Base-by-base conservation (phyloP, 192 early-diverging fungal genomes). In the Coemansia erecta region DNA sequence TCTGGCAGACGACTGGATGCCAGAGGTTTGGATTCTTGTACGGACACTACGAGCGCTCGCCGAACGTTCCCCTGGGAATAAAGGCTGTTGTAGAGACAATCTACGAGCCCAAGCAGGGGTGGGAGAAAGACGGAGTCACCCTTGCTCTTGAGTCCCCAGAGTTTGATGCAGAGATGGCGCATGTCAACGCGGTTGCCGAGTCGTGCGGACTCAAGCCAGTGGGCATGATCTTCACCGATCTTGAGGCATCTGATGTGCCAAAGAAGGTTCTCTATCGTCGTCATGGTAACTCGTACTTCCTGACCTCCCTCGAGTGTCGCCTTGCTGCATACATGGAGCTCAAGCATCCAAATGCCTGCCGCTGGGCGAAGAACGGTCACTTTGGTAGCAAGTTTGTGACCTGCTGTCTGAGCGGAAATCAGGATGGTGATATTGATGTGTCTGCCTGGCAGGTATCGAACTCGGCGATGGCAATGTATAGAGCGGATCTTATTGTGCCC, bases 381-480 rank as follows among this genome's bases (percentile, higher is more conserved):
- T 98, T 92, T 73, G 91, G 93, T 13, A 90, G 88, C 65, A 91
- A 95, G 58, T 97, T 99, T 72, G 93, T 98, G 26, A 98, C 95
- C 0, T 92, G 89, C 72, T 89, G 95, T 6, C 80, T 99, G n/a
- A 80, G 88, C n/a, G 94, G 95, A 12, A 92, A 98, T 60, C 66
- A 82, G 37, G 90, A 97, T 23, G 88, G 88, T 19, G 85, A 84
- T 33, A 91, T 99, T 74, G 95, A 91, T 51, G 85, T 95, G 2
- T 81, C 74, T 0, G 85, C 90, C 1, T 99, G 89, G 79, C 97
- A 99, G 73, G 88, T 99, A 10, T 96, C 94, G 9, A 94, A 95
- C 60, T 86, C 87, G 17, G 86, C 88, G 40, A 85, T 92, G 64
- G 92, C 91, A 6, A 91, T 99, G 93, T 86, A 84, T 26, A 83